Conservation (phyloP, 78 protist genomes). For the Speleostelium caveatum region DNA sequence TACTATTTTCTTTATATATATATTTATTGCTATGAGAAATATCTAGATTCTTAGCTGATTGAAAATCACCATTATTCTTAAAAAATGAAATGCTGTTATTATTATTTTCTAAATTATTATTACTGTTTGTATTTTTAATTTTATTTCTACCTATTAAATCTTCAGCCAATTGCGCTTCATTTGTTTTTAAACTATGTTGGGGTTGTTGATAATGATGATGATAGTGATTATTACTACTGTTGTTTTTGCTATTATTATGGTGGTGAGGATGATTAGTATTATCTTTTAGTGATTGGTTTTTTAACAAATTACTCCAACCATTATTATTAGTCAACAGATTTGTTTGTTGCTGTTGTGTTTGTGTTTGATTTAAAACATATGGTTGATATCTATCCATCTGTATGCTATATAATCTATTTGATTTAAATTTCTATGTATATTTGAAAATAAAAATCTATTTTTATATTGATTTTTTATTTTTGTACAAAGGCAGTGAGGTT, state of each 20-base stretch:
- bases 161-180: too few relatives aligned
- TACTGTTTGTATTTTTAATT: too few relatives aligned
- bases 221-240: not conserved
- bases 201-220: conserved; percentile 3
- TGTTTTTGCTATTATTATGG: not conserved
- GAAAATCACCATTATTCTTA: not conserved
- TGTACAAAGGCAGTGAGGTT: too few relatives aligned
- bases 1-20: not conserved
- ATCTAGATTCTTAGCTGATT: not conserved
- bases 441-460: too few relatives aligned
- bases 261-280: too few relatives aligned
- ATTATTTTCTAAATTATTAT: too few relatives aligned
- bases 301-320: not conserved
- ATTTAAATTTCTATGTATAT: too few relatives aligned
- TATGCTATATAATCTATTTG: too few relatives aligned
- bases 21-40: not conserved
- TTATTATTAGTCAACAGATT: not conserved
- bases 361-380: not conserved
- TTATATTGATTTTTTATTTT: too few relatives aligned
- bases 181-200: too few relatives aligned
- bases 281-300: not conserved
- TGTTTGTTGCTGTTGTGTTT: conserved; percentile 5
- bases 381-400: conserved; percentile 15
- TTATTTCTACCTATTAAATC: too few relatives aligned
- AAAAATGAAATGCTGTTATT: not conserved